Conservation (phyloP, 495 filamentous ascomycete genomes). For the Xylaria acuta region DNA sequence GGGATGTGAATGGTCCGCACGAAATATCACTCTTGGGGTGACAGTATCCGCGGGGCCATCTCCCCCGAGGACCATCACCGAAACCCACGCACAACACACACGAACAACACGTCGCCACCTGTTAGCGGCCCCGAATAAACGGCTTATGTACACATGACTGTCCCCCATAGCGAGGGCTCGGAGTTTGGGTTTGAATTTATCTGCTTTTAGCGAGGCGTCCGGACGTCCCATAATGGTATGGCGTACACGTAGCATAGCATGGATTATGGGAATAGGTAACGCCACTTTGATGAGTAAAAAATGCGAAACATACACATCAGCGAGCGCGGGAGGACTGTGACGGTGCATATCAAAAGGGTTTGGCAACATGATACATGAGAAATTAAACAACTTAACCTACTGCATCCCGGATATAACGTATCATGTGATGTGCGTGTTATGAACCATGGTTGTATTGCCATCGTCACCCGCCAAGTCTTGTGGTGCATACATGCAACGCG, state of each 20-base stretch:
- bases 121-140: slow-evolving; percentile 6
- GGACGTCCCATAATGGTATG: neutral
- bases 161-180: neutral
- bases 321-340: neutral
- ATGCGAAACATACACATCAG: neutral
- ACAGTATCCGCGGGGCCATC: neutral
- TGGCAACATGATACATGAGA: neutral
- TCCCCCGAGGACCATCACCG: neutral
- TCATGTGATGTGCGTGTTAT: neutral
- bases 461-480: neutral
- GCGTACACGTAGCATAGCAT: slow-evolving; percentile 14
- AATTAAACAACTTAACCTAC: neutral
- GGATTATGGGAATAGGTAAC: neutral
- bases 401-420: neutral
- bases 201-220: slow-evolving; percentile 13
- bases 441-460: neutral
- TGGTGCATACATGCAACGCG: neutral
- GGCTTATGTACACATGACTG: slow-evolving; percentile 17
- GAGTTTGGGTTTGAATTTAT: neutral
- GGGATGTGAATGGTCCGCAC: slow-evolving; percentile 24
- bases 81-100: neutral
- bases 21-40: slow-evolving; percentile 34
- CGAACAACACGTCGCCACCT: neutral
- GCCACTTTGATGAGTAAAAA: neutral
- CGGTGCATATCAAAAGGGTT: neutral